Conservation (phyloP, 371 early-diverging fungal species). For the Choanephora cucurbitarum region DNA sequence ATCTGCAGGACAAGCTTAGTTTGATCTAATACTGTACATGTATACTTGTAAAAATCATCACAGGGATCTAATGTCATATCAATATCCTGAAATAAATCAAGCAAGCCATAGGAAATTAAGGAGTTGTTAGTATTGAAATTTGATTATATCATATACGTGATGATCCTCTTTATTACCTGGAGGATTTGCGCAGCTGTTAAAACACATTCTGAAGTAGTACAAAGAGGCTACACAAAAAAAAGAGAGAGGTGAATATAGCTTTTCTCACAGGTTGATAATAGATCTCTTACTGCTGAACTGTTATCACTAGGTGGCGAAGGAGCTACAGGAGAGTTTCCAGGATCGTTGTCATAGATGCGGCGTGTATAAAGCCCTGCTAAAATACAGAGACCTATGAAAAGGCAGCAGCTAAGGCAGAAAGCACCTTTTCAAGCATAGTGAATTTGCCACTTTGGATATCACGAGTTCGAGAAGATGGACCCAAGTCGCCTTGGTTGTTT, state of each 20-base stretch:
- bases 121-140: background rate
- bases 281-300: conserved; percentile 13
- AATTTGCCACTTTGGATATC: conserved; percentile 31
- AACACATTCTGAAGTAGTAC: conserved; percentile 61
- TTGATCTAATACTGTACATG: conserved; percentile 60
- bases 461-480: background rate
- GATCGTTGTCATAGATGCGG: conserved; percentile 33
- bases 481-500: background rate
- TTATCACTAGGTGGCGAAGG: conserved; percentile 18
- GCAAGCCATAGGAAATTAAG: no score
- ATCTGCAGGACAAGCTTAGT: no score
- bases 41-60: conserved; percentile 52
- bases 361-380: conserved; percentile 43
- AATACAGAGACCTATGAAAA: conserved; percentile 40
- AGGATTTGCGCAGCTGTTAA: conserved; percentile 58
- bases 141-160: background rate
- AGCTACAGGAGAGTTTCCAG: background rate
- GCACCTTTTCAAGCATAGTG: conserved; percentile 37
- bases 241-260: background rate
- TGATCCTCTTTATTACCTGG: conserved; percentile 22
- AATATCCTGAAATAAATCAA: conserved; percentile 29
- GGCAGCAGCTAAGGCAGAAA: conserved; percentile 28
- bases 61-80: conserved; percentile 47
- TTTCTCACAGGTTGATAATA: background rate
- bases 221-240: conserved; percentile 40